Base-by-base conservation (phyloP, 192 early-diverging fungal species). In the Mortierella antarctica region DNA sequence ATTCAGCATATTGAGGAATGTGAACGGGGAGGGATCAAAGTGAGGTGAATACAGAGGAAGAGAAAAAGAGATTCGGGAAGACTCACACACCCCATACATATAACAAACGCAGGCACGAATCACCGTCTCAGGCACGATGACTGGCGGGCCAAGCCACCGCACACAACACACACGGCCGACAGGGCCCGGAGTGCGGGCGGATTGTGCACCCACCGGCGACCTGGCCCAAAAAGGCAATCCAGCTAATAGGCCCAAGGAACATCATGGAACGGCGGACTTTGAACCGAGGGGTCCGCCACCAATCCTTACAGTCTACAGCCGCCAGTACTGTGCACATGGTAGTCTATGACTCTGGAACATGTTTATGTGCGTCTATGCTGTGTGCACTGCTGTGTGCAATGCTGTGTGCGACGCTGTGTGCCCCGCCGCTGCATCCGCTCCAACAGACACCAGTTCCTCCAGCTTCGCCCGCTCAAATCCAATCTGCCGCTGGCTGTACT, bases 401-500 rank as follows among this genome's bases (percentile, higher is more conserved):
- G 53, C 53, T 55, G n/a, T 20, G 53, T 12, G 31, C 31, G 50
- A n/a, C 50, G 13, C 11, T 51, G 11, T 51, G 50, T 51, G 11
- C 17, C 17, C 11, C 50, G 2, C 17, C 13, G 17, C 40, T 50
- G 39, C 49, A 18, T 68, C 59, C n/a, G 64, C 63, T 17, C 69
- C 59, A 9, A 80, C 70, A 14, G 75, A 65, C 40, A 70, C 21
- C 15, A 80, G 48, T 46, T 82, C 84, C 63, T 85, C 82, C 31
- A 85, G 57, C 54, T 85, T 82, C 5, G 81, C 74, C 60, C 73
- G 69, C 51, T 85, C 84, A 53, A 79, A 85, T 31, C 75, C 61
- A 20, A 85, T 78, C 65, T 85, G 84, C 31, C 82, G 75, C 40
- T 71, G 75, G 53, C 73, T 73, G 55, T 82, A 85, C 45, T 85